Evolutionary conservation across 345 rosid species (phyloP).

Genomic region (Melastoma malabathricum): DNA sequence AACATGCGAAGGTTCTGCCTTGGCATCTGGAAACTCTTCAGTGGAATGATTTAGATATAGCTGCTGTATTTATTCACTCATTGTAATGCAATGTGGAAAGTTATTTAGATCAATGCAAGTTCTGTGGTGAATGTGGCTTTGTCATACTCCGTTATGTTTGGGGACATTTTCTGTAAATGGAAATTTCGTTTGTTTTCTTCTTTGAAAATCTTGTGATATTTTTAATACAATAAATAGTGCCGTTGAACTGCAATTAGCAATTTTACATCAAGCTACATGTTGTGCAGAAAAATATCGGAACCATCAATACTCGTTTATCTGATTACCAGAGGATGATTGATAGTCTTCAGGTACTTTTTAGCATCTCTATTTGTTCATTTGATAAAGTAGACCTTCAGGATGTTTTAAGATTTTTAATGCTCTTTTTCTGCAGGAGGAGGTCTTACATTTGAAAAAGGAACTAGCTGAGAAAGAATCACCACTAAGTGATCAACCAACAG

Average conservation of each 20-base stretch:
- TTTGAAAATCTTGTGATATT: too few species aligned
- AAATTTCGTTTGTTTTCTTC: too few species aligned
- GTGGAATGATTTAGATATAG: too few species aligned
- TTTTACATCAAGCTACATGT: neutral
- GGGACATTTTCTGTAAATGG: too few species aligned
- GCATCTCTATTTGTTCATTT: conserved; percentile 3
- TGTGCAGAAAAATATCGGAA: conserved; percentile 79
- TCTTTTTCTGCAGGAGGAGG: conserved; percentile 50
- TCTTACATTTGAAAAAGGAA: conserved; percentile 65
- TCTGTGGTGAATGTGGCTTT: too few species aligned
- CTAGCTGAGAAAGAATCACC: conserved; percentile 77
- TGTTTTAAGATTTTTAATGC: neutral
- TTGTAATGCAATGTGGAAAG: too few species aligned
- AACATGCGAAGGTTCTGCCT: too few species aligned
- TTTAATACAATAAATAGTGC: too few species aligned
- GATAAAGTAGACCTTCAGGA: neutral
- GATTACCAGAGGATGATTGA: conserved; percentile 98
- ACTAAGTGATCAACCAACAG: conserved; percentile 58
- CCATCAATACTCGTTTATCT: conserved; percentile 71
- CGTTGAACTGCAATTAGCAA: neutral
- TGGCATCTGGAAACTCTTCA: too few species aligned
- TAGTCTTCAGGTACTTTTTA: conserved; percentile 58
- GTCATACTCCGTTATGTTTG: too few species aligned
- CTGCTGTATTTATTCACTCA: too few species aligned
- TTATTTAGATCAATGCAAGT: too few species aligned